Base-by-base conservation (phyloP, 257 asterid genomes). In the Solanum medicagineum region DNA sequence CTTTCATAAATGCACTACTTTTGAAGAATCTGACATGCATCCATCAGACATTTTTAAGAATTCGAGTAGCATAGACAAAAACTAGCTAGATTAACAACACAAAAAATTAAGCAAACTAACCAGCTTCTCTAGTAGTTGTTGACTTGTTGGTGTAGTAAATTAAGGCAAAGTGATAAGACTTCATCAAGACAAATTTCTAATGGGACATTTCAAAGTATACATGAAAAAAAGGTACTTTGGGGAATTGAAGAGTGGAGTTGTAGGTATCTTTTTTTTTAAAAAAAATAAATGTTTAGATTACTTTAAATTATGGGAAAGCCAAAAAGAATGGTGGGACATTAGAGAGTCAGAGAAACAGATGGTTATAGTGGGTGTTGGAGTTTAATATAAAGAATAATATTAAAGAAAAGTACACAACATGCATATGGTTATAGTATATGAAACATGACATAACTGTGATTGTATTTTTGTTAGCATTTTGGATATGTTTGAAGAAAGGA, bases 321-420 rank as follows among this genome's bases (percentile, higher is more conserved):
- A 84, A 89, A 85, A 90, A 89, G 88, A 90, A 86, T 85, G 87
- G 88, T 81, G 91, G 91, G 91, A 87, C 81, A 86, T 86, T 89
- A 89, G 88, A 86, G 80, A 54, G 88, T 75, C 74, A 85, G 75
- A 83, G 59, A 51, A 86, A 69, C 83, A 87, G 68, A 56, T 83
- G 42, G 84, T 62, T 57, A 20, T 85, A 44, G 85, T 68, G 86
- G 80, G 71, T 79, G 16, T 79, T 51, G 47, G 65, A 29, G 63
- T 79, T 53, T 15, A 77, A 84, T 81, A 84, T 81, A 89, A 73
- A 73, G 70, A 62, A 47, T 44, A 69, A 26, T 42, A 49, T 4
- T 15, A 26, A 60, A 56, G 77, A 44, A 73, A n/a, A 45, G 57
- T 73, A 45, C 56, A 73, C 32, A 60, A n/a, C 68, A 60, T 60